Conservation (phyloP, 1,139 yeast genomes). For the Yamadazyma trypodendri region DNA sequence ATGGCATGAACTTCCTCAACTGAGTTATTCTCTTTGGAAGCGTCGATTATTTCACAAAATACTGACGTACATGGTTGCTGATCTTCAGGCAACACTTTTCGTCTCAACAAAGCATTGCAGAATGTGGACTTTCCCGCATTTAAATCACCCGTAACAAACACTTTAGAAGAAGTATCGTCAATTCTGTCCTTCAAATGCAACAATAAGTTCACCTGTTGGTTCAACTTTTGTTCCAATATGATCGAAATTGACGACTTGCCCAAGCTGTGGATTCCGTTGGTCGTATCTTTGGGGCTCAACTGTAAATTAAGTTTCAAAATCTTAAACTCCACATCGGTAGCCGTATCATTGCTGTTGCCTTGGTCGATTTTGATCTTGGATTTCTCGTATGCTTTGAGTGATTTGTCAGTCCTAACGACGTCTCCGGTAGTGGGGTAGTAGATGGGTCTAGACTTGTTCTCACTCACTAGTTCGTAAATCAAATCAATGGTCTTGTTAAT, state of each 20-base stretch:
- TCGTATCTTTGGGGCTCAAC: slow-evolving; percentile 43
- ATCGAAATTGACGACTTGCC: slow-evolving; percentile 67
- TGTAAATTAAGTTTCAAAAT: slow-evolving; percentile 65
- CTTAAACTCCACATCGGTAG: slow-evolving; percentile 36
- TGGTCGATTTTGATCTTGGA: slow-evolving; percentile 17
- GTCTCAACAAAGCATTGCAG: slow-evolving; percentile 83
- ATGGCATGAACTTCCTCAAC: slow-evolving; percentile 94
- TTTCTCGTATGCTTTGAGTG: slow-evolving; percentile 30
- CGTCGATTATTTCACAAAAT: slow-evolving; percentile 91
- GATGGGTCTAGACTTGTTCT: slow-evolving; percentile 60
- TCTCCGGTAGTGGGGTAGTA: slow-evolving; percentile 64
- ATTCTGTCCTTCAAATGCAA: slow-evolving; percentile 76
- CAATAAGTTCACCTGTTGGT: slow-evolving; percentile 65
- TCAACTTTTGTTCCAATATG: slow-evolving; percentile 61
- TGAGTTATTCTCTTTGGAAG: slow-evolving; percentile 63
- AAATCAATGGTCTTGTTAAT: slow-evolving; percentile 57
- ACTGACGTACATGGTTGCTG: slow-evolving; percentile 98
- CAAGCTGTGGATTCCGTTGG: slow-evolving; percentile 48
- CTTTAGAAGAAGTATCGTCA: slow-evolving; percentile 90
- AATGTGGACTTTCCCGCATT: slow-evolving; percentile 96
- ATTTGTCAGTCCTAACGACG: slow-evolving; percentile 40
- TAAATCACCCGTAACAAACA: slow-evolving; percentile 93
- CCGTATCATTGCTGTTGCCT: slow-evolving; percentile 12
- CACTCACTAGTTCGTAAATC: slow-evolving; percentile 52
- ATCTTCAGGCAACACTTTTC: slow-evolving; percentile 85